Conservation (phyloP, 73 alveolate genomes). For the Durusdinium trenchii region DNA sequence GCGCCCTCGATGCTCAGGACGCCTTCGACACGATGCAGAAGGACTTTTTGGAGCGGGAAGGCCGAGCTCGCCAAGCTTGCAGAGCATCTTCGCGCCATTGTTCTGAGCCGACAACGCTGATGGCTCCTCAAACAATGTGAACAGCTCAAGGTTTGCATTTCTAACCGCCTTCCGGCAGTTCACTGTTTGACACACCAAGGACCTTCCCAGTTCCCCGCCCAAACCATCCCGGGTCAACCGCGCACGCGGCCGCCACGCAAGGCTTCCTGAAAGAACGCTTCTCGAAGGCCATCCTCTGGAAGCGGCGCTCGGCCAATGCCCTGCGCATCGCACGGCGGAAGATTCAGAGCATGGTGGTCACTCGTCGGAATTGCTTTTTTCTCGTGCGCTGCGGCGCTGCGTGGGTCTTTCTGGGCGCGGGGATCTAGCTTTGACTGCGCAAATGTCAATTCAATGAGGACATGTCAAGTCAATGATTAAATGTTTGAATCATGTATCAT, state of each 20-base stretch:
- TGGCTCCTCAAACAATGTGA: neutral
- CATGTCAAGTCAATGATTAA: neutral
- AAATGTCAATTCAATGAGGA: neutral
- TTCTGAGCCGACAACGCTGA: neutral
- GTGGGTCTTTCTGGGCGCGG: neutral
- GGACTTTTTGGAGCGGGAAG: constrained; percentile 73
- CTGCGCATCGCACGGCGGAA: constrained; percentile 64
- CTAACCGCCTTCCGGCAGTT: too few relatives aligned
- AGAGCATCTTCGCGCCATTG: neutral
- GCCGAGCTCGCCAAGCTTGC: neutral
- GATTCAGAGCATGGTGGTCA: constrained; percentile 69
- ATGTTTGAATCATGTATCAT: neutral
- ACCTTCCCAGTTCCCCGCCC: too few relatives aligned
- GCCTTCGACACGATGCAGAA: constrained; percentile 84
- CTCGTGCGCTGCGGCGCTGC: neutral
- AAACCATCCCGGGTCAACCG: too few relatives aligned
- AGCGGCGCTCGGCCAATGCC: constrained; percentile 76
- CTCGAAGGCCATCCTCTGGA: constrained; percentile 57
- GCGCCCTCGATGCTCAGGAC: neutral
- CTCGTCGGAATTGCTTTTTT: neutral
- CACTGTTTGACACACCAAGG: too few relatives aligned
- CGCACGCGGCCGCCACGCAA: neutral
- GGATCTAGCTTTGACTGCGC: neutral
- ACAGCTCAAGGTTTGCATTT: neutral
- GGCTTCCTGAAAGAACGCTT: constrained; percentile 82